Conservation (phyloP, 495 filamentous ascomycete species). For the Penicillium manginii region DNA sequence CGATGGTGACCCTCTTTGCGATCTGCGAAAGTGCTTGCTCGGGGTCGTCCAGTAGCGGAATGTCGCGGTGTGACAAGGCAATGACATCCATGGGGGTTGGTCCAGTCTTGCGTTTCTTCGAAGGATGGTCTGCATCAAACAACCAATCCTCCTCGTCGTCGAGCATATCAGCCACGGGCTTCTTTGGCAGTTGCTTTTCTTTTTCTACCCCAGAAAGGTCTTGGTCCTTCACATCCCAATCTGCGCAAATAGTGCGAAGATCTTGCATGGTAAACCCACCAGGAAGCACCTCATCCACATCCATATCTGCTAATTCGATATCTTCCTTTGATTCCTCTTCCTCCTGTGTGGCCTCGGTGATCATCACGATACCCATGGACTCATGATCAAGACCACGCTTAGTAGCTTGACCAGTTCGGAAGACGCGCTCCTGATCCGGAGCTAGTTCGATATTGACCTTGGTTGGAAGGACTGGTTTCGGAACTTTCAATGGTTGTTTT, state of each 20-base stretch:
- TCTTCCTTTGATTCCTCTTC: constrained; percentile 62
- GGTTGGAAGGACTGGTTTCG: constrained; percentile 79
- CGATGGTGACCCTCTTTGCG: constrained; percentile 77
- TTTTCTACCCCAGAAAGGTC: constrained; percentile 32
- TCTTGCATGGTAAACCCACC: constrained; percentile 74
- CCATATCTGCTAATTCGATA: constrained; percentile 58
- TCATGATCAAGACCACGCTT: constrained; percentile 63
- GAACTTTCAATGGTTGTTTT: constrained; percentile 71
- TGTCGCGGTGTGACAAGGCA: constrained; percentile 47
- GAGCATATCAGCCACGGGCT: constrained; percentile 23
- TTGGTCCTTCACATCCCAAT: constrained; percentile 72
- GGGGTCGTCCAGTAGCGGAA: constrained; percentile 63
- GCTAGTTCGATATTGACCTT: constrained; percentile 86
- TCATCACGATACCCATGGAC: constrained; percentile 57
- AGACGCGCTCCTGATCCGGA: constrained; percentile 77
- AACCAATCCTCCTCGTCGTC: constrained; percentile 59
- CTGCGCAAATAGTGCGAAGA: constrained; percentile 76
- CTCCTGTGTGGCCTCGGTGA: constrained; percentile 55
- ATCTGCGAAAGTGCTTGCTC: constrained; percentile 65
- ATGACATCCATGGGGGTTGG: constrained; percentile 44
- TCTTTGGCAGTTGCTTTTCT: constrained; percentile 22
- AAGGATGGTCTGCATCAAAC: constrained; percentile 45
- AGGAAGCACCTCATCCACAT: constrained; percentile 50
- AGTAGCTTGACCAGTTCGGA: constrained; percentile 64
- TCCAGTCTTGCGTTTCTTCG: constrained; percentile 55